Evolutionary conservation across 306 rosid species (phyloP), one percentile per base, ranked within the genome.

Genomic region (Sicyos baderoa): DNA sequence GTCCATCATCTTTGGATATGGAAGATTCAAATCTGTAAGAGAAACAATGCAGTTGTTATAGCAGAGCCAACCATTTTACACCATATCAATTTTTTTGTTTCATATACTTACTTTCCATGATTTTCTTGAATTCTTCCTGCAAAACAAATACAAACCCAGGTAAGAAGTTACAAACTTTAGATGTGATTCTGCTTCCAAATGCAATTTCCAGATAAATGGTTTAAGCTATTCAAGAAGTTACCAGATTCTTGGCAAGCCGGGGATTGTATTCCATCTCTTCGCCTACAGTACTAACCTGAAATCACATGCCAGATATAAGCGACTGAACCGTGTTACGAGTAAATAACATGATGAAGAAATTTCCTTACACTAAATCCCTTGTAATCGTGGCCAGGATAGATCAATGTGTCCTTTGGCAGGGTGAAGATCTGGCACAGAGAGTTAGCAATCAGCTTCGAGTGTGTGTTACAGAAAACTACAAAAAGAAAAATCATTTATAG

Each of bases 381-480:
- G 89, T 93, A 93, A 78, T 93, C 97, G 73, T 93, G 99, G 78
- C 90, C 97, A 11, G 99, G 97, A 74, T 85, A 93, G 76, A 90
- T 72, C 51, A 82, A 76, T 11, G 96, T 88, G 53, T 85, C 91
- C 83, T 84, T 81, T 9, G 97, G 95, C 81, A 93, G 79, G 0
- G 90, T 79, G 70, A 88, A 88, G 70, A 93, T 93, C 96, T 93
- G 90, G 72, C 65, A 66, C 35, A 29, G 54, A 64, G 19, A 64
- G 40, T 62, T 62, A 18, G 17, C 8, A n/a, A 64, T 64, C 6
- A 64, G 70, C 50, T 17, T 17, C 5, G 42, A 35, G 42, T 35
- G 42, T 35, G 6, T 32, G 37, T 35, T 35, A 35, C 42, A 35
- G 42, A 35, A 35, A 35, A 8, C 42, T 64, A 45, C 21, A 64